Evolutionary conservation across 2,329 filamentous ascomycete species (phyloP).

Genomic region (Hymenoscyphus scutula): DNA sequence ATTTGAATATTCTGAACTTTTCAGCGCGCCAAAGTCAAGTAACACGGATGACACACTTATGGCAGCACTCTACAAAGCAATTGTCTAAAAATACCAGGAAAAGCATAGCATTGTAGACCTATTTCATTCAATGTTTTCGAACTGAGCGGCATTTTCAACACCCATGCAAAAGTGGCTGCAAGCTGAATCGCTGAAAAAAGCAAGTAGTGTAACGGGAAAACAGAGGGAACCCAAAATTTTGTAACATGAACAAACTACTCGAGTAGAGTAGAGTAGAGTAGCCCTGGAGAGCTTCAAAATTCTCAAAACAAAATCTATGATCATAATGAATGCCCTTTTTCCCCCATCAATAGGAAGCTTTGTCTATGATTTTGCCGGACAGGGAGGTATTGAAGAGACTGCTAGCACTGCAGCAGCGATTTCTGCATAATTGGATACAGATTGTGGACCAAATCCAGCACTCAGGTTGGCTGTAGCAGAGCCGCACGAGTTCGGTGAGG

Average conservation of each 20-base stretch:
- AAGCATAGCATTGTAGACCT: background rate
- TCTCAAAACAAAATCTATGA: too few relatives aligned
- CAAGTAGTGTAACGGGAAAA: background rate
- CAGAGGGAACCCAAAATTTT: background rate
- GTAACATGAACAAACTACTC: too few relatives aligned
- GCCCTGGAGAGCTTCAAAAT: background rate
- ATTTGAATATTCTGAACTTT: background rate
- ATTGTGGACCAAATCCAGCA: background rate
- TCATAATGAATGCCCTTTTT: too few relatives aligned
- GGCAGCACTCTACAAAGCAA: background rate
- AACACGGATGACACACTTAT: background rate
- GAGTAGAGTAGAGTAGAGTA: too few relatives aligned
- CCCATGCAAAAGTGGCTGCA: background rate
- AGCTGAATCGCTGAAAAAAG: background rate
- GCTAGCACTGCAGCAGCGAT: too few relatives aligned
- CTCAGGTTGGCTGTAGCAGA: background rate
- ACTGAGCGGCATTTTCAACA: background rate
- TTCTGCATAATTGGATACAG: background rate
- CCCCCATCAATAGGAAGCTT: too few relatives aligned
- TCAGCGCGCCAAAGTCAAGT: background rate
- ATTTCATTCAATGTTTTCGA: background rate
- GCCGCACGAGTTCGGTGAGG: background rate
- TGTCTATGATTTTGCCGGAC: too few relatives aligned
- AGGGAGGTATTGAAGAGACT: too few relatives aligned
- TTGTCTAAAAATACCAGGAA: background rate